A percentile compares a stretch with the other conserved stretches of the same genome.
Evolutionary conservation across 257 asterid species (phyloP).

Genomic region (Przewalskia tangutica): DNA sequence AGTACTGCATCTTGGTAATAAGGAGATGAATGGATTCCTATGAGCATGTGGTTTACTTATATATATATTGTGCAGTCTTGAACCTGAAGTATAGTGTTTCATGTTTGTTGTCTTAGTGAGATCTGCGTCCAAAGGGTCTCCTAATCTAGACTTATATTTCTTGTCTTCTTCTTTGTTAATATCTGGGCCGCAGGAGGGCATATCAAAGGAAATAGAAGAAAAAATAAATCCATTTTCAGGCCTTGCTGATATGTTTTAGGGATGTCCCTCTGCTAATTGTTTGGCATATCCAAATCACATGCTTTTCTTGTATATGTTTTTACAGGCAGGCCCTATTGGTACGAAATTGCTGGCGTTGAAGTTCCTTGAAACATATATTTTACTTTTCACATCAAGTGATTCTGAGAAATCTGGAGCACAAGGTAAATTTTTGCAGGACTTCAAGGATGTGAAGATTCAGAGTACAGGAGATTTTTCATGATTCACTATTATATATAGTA

Average conservation of each 20-base stretch:
- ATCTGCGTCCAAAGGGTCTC: not conserved
- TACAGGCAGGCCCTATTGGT: constrained; percentile 69
- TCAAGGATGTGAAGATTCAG: not conserved
- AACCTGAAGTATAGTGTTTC: not conserved
- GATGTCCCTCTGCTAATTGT: not conserved
- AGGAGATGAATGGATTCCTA: not conserved
- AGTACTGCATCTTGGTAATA: not conserved
- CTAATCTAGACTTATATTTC: not conserved
- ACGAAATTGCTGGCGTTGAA: constrained; percentile 68
- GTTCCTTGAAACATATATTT: constrained; percentile 60
- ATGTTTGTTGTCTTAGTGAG: not conserved
- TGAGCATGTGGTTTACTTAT: not conserved
- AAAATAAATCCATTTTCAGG: not conserved
- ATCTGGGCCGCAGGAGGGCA: not conserved
- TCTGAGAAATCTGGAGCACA: constrained; percentile 39
- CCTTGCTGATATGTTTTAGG: not conserved
- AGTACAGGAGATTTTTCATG: constrained; percentile 8
- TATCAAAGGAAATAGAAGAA: not conserved
- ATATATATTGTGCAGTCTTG: not conserved
- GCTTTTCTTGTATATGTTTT: constrained; percentile 14
- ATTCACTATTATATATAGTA: not conserved
- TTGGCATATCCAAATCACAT: constrained; percentile 9
- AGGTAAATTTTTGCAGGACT: constrained; percentile 34
- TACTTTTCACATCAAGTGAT: constrained; percentile 62
- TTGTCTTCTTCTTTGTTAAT: not conserved